Base-by-base conservation (phyloP, 768 basidiomycete species). In the Mycena belliarum region DNA sequence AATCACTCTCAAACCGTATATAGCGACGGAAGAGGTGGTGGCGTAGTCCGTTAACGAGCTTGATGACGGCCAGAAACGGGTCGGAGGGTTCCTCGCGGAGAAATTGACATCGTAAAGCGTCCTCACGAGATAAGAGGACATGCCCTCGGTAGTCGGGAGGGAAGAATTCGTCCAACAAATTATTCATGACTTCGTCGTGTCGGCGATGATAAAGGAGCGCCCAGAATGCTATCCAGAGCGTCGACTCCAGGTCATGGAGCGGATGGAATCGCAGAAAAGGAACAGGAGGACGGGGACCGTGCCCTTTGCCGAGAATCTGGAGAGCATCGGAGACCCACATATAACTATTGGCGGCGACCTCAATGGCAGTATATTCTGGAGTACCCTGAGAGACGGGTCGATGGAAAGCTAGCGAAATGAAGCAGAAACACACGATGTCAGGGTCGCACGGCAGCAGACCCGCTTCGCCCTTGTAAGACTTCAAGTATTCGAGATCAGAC, bases 221-320 rank as follows among this genome's bases (percentile, higher is more conserved):
- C 51, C 51, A 52, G 32, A 44, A 3, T 11, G 16, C 51, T 40
- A 52, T 52, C 51, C 51, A 52, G 15, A 52, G 6, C 10, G 51
- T 52, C 10, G 51, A 52, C 20, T 52, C 51, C 12, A 52, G 18
- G 25, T 52, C 51, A 21, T 52, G 51, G 21, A 52, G 21, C 1
- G 51, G 51, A 33, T 52, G 43, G 42, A 43, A 52, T n/a, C 51
- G 51, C n/a, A n/a, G n/a, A n/a, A n/a, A 38, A 52, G 16, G 33
- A 16, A 44, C 8, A 42, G 51, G 9, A 29, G 51, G 11, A 32
- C 15, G 24, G 25, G 29, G 42, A 2, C n/a, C 20, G 50, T 6
- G n/a, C 14, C 6, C 20, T 20, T 4, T 4, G 20, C 14, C 20
- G 6, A 35, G 4, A 7, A 16, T 8, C 16, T 20, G 11, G 6